Evolutionary conservation across 805 yeast species (phyloP).

Genomic region (Wickerhamiella alocasiicola): DNA sequence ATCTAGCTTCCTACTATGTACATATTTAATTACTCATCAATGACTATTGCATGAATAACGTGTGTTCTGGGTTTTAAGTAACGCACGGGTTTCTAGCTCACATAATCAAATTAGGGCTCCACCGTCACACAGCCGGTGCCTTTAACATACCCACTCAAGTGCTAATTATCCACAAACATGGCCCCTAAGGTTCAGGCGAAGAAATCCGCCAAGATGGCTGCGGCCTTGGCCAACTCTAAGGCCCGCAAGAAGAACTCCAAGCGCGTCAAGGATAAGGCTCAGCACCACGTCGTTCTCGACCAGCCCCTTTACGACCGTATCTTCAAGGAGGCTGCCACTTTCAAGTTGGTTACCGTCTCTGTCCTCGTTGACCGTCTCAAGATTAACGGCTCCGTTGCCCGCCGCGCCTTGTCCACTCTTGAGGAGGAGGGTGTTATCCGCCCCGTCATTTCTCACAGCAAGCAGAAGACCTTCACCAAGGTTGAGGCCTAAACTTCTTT

Average conservation of each 20-base stretch:
- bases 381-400: slow-evolving; percentile 98
- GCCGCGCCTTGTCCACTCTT: slow-evolving; percentile 93
- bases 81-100: no score
- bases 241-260: slow-evolving; percentile 99
- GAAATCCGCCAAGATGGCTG: slow-evolving; percentile 99
- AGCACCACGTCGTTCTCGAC: slow-evolving; percentile 92
- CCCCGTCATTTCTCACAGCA: slow-evolving; percentile 89
- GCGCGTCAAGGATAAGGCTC: slow-evolving; percentile 99
- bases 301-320: slow-evolving; percentile 99
- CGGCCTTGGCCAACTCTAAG: slow-evolving; percentile 99
- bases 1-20: neutral
- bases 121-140: slow-evolving; percentile 2
- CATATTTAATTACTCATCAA: no score
- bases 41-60: no score
- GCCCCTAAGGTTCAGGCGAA: slow-evolving; percentile 99
- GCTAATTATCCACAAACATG: slow-evolving; percentile 35
- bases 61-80: no score
- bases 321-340: slow-evolving; percentile 97
- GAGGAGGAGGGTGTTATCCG: slow-evolving; percentile 90
- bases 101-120: neutral
- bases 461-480: slow-evolving; percentile 81
- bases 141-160: slow-evolving; percentile 9
- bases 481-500: slow-evolving; percentile 19
- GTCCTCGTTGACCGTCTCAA: slow-evolving; percentile 98
- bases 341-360: slow-evolving; percentile 95